These are phyloP conservation scores for Suillus hirtellus DNA, from an alignment of 768 basidiomycete genomes.

Conservation along the genomic window DNA sequence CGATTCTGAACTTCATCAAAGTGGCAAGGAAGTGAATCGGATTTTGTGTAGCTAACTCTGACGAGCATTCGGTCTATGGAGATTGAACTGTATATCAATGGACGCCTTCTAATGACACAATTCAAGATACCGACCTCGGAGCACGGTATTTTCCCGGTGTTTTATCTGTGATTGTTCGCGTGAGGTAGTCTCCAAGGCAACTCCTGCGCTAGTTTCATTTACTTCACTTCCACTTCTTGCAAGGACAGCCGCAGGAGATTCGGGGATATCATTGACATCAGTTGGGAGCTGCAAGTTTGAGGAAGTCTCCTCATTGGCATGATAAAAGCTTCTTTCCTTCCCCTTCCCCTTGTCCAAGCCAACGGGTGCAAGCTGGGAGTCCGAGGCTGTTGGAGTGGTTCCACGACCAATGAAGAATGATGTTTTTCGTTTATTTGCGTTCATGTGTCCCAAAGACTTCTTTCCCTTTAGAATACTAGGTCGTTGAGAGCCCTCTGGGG, in stretches of 20 bases:
- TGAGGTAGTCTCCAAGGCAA: constrained; percentile 34
- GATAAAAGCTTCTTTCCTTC: constrained; percentile 26
- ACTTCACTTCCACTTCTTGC: constrained; percentile 56
- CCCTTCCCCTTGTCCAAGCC: constrained; percentile 24
- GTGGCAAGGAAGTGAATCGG: constrained; percentile 44
- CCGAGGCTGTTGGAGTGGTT: neutral
- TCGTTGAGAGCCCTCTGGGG: constrained; percentile 16
- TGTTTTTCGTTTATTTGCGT: neutral
- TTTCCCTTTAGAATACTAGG: constrained; percentile 26
- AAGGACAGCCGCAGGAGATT: constrained; percentile 66
- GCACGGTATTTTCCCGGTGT: constrained; percentile 54
- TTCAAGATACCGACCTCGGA: constrained; percentile 61
- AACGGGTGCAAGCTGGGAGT: neutral
- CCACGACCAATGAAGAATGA: neutral
- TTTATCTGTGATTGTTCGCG: constrained; percentile 21
- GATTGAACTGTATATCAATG: constrained; percentile 18
- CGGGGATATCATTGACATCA: constrained; percentile 37
- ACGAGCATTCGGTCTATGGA: constrained; percentile 86
- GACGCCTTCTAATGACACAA: neutral
- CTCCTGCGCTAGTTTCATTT: constrained; percentile 65
- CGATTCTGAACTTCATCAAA: constrained; percentile 75
- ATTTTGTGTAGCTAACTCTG: constrained; percentile 63
- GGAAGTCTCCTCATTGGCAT: constrained; percentile 10
- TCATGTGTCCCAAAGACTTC: neutral
- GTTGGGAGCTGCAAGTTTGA: neutral